Base-by-base conservation (phyloP, 495 filamentous ascomycete genomes). In the Delitschia confertaspora region DNA sequence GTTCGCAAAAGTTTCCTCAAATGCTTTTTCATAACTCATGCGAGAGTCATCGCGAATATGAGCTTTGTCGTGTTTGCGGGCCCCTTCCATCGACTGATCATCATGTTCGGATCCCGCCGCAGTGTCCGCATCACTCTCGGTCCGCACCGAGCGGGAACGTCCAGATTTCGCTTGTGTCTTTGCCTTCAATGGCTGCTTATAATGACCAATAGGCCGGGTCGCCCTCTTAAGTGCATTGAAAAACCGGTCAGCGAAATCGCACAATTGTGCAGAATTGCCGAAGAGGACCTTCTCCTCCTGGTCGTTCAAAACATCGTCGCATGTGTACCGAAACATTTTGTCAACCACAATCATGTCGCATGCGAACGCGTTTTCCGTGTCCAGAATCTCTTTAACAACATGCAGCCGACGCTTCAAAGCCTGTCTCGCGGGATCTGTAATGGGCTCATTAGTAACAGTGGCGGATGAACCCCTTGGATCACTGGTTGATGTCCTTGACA, bases 291-390 rank as follows among this genome's bases (percentile, higher is more conserved):
- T 91, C 45, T 91, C 78, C 43, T 94, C 93, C 33, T 88, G 82
- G 13, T 70, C 60, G 19, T 81, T 84, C n/a, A 95, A 72, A 38
- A 84, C 75, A 14, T 85, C 74, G 33, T 80, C 82, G 13, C 85
- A 79, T 48, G 91, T 95, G n/a, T 82, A 85, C 62, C 88, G 93
- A 69, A 95, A 98, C 32, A 96, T 95, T 55, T 95, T 86, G 56
- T 93, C 84, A 4, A 93, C 80, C 27, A 98, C 85, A 54, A 83
- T 93, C 85, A 98, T 89, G 63, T 98, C 91, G 47, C 82, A 73
- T 33, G 85, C 73, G 61, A 88, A 96, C 11, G 76, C 75, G 21
- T 82, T 75, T 58, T 98, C 91, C 2, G 93, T 98, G 52, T 93
- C 85, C 27, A 95, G 74, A 16, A 98, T 68, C 61, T 98, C 91